Base-by-base conservation (phyloP, 1,284 basidiomycete species). In the Wallemia mellicola region DNA sequence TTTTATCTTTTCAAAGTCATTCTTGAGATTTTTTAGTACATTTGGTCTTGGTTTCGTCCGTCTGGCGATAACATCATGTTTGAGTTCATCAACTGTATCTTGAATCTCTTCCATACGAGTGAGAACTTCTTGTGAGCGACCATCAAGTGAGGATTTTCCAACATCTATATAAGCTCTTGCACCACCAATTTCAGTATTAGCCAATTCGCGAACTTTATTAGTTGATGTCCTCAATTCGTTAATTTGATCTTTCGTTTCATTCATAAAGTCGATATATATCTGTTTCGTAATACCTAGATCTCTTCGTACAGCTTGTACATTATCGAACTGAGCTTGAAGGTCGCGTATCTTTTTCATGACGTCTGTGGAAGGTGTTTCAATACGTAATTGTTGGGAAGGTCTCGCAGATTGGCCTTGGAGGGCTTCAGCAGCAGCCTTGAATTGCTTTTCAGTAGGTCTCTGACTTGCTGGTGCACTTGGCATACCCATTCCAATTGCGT, bases 221-320 rank as follows among this genome's bases (percentile, higher is more conserved):
- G 87, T 87, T 70, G 96, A 87, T 28, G 77, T 75, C 2, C 87
- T 80, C 26, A 96, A 73, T 14, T 78, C 74, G 14, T 76, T 74
- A 27, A 96, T 77, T 9, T 85, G 81, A 15, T 83, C 80, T 70
- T 92, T 91, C 30, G 91, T 91, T 67, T 85, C 80, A 63, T 78
- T 80, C 73, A 87, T 82, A 67, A 95, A 95, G 65, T 94, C 88
- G 27, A 80, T 80, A 70, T 98, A 95, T 38, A 95, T 73, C 70
- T 98, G 92, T 0, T 88, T 79, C 77, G 95, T 83, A 65, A 89
- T 77, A 0, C 86, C 91, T 5, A 98, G 75, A 67, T 98, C 92
- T 1, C 89, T 79, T 5, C 94, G 82, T 22, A 98, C 75, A 65
- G 83, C 83, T 69, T 91, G 87, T 15, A 96, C 82, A 67, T 94